Conservation (phyloP, 2,329 filamentous ascomycete species). For the Cladophialophora exuberans region DNA sequence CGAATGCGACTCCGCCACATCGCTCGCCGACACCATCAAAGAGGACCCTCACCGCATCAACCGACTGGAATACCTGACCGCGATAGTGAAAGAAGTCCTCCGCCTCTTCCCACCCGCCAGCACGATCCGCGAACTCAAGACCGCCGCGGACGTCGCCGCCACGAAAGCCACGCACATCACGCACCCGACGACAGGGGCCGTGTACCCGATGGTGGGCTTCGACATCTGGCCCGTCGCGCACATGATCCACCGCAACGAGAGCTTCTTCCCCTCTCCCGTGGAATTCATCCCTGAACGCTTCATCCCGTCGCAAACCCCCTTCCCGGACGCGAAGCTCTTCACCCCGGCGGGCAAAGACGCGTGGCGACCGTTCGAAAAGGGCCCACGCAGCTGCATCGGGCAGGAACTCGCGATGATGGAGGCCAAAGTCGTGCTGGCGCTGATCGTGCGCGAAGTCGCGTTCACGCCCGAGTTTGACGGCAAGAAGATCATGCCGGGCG, state of each 20-base stretch:
- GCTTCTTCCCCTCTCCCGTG: slow-evolving; percentile 49
- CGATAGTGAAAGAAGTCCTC: slow-evolving; percentile 58
- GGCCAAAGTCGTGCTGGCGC: slow-evolving; percentile 53
- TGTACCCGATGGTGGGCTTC: slow-evolving; percentile 25
- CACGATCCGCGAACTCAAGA: slow-evolving; percentile 25
- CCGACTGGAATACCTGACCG: slow-evolving; percentile 55
- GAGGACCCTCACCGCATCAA: slow-evolving; percentile 53
- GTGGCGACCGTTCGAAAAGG: slow-evolving; percentile 60
- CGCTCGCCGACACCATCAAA: slow-evolving; percentile 40
- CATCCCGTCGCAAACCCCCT: slow-evolving; percentile 33
- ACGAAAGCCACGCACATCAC: slow-evolving; percentile 14
- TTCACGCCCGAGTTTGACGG: slow-evolving; percentile 47
- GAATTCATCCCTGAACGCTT: slow-evolving; percentile 56
- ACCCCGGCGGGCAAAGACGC: slow-evolving; percentile 47
- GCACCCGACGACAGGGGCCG: slow-evolving; percentile 26
- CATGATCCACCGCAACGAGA: slow-evolving; percentile 43
- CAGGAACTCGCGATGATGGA: slow-evolving; percentile 60
- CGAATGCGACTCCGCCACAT: slow-evolving; percentile 40
- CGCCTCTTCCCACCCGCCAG: slow-evolving; percentile 52
- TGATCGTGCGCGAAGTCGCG: slow-evolving; percentile 55
- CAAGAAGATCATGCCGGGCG: slow-evolving; percentile 22
- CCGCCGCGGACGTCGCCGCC: slow-evolving; percentile 3
- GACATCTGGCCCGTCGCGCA: slow-evolving; percentile 30
- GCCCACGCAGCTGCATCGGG: slow-evolving; percentile 60
- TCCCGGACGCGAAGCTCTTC: slow-evolving; percentile 37